Conservation (phyloP, 2,329 filamentous ascomycete genomes). For the Cladophialophora yegresii region DNA sequence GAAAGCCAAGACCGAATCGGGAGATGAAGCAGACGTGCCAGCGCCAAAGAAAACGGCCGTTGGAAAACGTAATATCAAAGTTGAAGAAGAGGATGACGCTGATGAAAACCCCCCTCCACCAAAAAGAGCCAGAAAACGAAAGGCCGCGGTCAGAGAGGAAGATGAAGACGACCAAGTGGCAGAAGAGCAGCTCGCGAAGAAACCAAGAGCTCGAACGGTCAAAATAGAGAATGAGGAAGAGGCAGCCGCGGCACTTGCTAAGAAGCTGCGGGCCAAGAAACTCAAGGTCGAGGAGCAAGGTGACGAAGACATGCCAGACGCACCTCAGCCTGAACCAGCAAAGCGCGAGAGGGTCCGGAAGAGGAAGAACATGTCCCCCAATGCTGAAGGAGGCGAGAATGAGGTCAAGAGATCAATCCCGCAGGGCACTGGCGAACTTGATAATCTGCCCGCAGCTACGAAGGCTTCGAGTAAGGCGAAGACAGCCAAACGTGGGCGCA, state of each 20-base stretch:
- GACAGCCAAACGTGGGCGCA: too few relatives aligned
- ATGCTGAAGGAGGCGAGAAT: not conserved
- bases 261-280: slow-evolving; percentile 31
- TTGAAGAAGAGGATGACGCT: slow-evolving; percentile 17
- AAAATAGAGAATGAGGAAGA: slow-evolving; percentile 44
- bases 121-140: slow-evolving; percentile 24
- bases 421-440: not conserved
- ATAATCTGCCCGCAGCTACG: not conserved
- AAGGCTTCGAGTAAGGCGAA: not conserved
- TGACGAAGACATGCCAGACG: slow-evolving; percentile 29
- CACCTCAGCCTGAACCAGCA: not conserved
- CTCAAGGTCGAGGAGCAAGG: slow-evolving; percentile 38
- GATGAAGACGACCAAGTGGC: slow-evolving; percentile 21
- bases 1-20: slow-evolving; percentile 39
- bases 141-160: slow-evolving; percentile 38
- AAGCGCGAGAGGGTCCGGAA: slow-evolving; percentile 4
- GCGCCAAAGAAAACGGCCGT: slow-evolving; percentile 27
- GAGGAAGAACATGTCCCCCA: not conserved
- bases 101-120: not conserved
- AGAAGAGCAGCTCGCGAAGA: slow-evolving; percentile 38
- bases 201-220: slow-evolving; percentile 51
- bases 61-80: slow-evolving; percentile 18
- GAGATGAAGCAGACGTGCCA: slow-evolving; percentile 34
- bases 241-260: not conserved
- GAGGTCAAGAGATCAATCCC: not conserved